Evolutionary conservation across 805 yeast genomes (phyloP), one percentile per base, ranked within the genome.

Genomic region (Candida ascalaphidarum): DNA sequence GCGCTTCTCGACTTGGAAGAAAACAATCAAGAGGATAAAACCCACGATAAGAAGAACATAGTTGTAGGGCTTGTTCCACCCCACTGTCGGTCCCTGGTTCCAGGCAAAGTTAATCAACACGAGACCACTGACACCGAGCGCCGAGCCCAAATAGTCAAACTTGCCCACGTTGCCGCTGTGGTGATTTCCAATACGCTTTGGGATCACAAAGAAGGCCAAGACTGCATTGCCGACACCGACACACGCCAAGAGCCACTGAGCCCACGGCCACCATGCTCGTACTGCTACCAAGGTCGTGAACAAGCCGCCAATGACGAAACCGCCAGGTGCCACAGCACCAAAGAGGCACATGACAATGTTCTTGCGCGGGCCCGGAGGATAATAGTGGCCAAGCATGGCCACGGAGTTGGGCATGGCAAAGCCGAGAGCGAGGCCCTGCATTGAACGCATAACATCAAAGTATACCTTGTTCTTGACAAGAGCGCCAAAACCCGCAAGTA

Each of bases 371-470:
- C 48, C 41, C 2, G 36, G 27, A 5, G 59, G 59, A 35, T 48
- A 57, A 30, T 42, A 57, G 28, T 38, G 44, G 3, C 58, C 58
- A 22, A 55, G 40, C 11, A 57, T 35, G 3, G 61, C 61, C 22
- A 43, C 46, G 10, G 59, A 42, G 34, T 55, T 55, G 10, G 61
- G 61, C 50, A 55, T 48, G 26, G 50, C 45, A 7, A 55, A 32
- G 0, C 60, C 58, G 5, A 56, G 58, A 1, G 60, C 61, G 11
- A 57, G 41, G 3, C 61, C 61, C 33, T 55, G 61, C 10, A 53
- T 22, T 4, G 55, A 54, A 35, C 63, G 40, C 42, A 46, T 39
- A 3, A 46, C 44, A 31, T 50, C 50, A 27, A 54, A 53, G 23
- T 46, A 50, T 3, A 55, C 37, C 11, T 35, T 31, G 2, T 50